These are phyloP conservation scores for Talaromyces pinophilus DNA, from an alignment of 2,329 filamentous ascomycete genomes.

Conservation along the genomic window DNA sequence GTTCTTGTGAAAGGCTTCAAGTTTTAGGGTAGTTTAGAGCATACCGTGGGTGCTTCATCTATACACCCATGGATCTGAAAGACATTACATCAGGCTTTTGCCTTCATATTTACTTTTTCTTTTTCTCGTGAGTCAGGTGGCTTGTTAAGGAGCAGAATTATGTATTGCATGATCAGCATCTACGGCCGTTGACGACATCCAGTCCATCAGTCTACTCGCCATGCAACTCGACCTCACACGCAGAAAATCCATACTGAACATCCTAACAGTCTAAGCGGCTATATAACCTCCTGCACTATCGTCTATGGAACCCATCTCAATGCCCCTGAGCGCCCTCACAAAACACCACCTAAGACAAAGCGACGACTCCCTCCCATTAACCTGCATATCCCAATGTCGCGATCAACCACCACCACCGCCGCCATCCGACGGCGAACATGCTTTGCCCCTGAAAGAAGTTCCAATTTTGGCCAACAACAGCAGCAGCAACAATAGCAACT, in stretches of 20 bases:
- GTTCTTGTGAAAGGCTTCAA: background rate
- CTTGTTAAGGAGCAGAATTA: background rate
- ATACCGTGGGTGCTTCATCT: background rate
- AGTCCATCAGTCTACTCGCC: background rate
- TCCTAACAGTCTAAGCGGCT: background rate
- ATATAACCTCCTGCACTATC: background rate
- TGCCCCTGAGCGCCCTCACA: background rate
- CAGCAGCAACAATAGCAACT: background rate
- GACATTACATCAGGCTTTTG: slow-evolving; percentile 23
- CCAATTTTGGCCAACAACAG: background rate
- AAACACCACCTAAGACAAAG: background rate
- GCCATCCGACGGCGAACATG: background rate
- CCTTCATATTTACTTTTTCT: background rate
- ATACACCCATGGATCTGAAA: background rate
- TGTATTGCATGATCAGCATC: background rate
- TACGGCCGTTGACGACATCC: background rate
- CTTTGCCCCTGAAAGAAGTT: background rate
- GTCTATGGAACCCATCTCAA: background rate
- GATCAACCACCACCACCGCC: background rate
- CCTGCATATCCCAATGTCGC: background rate
- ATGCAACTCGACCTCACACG: background rate
- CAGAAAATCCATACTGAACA: background rate
- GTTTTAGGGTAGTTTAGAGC: background rate
- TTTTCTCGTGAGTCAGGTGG: background rate
- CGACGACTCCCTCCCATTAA: background rate